A percentile compares a stretch with the other conserved stretches of the same genome.
Evolutionary conservation across 495 filamentous ascomycete genomes (phyloP).

Genomic region (Aspergillus sclerotiicarbonarius): DNA sequence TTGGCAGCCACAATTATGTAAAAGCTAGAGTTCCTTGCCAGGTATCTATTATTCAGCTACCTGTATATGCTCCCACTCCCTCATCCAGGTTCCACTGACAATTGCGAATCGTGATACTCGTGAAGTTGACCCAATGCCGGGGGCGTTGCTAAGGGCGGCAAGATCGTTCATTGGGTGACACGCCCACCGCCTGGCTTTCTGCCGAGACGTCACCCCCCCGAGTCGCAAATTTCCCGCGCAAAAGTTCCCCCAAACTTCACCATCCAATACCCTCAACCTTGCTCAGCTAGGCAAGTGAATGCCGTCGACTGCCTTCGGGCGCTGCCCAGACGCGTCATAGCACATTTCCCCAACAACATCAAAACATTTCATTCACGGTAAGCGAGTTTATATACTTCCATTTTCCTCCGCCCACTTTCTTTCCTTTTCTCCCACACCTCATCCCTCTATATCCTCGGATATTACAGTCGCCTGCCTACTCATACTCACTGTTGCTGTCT

Average conservation of each 20-base stretch:
- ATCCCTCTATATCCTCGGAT: neutral
- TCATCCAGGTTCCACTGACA: too few species aligned
- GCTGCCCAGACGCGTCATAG: constrained; percentile 10
- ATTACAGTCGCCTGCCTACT: neutral
- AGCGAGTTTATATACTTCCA: constrained; percentile 4
- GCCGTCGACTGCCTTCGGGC: neutral
- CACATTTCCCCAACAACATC: neutral
- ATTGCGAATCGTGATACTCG: too few species aligned
- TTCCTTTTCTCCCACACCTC: constrained; percentile 1
- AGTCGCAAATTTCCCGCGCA: constrained; percentile 12
- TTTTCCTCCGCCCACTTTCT: constrained; percentile 3
- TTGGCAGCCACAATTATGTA: too few species aligned
- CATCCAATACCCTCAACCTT: constrained; percentile 2
- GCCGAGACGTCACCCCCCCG: constrained; percentile 13
- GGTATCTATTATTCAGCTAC: too few species aligned
- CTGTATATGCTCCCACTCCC: too few species aligned
- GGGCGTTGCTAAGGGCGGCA: neutral
- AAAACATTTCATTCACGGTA: constrained; percentile 5
- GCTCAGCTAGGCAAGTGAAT: constrained; percentile 15
- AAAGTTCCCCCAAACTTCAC: constrained; percentile 4
- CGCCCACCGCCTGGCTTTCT: constrained; percentile 13
- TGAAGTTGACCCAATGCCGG: too few species aligned
- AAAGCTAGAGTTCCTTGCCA: too few species aligned
- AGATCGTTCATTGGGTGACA: neutral
- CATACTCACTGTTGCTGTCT: neutral